Conservation (phyloP, 2,329 filamentous ascomycete species). For the Penicillium sp. region DNA sequence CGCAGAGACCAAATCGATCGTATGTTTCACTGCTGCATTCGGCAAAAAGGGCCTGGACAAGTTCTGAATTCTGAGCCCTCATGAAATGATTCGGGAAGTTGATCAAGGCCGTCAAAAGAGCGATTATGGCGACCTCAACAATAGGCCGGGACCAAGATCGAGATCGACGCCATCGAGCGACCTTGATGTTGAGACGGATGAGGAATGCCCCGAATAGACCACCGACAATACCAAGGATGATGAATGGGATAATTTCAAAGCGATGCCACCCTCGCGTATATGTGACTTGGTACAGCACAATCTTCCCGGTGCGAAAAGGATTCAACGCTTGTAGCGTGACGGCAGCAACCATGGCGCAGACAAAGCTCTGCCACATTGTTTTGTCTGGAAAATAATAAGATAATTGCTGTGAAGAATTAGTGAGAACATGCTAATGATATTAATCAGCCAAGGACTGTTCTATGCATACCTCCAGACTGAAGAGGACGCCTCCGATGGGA, state of each 20-base stretch:
- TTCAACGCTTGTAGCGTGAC: slow-evolving; percentile 91
- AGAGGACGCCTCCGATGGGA: slow-evolving; percentile 90
- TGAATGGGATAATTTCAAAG: slow-evolving; percentile 89
- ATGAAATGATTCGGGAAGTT: slow-evolving; percentile 98
- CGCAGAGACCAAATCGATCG: slow-evolving; percentile 88
- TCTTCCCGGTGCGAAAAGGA: slow-evolving; percentile 91
- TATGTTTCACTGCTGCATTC: slow-evolving; percentile 82
- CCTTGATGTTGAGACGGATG: slow-evolving; percentile 88
- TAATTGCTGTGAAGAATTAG: slow-evolving; percentile 63
- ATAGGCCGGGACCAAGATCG: slow-evolving; percentile 72
- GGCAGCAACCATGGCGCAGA: slow-evolving; percentile 98
- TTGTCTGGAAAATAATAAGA: slow-evolving; percentile 99
- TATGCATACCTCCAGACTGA: slow-evolving; percentile 81
- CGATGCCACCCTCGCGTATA: slow-evolving; percentile 91
- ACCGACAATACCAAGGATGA: slow-evolving; percentile 80
- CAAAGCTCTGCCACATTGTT: slow-evolving; percentile 99
- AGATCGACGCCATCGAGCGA: slow-evolving; percentile 78
- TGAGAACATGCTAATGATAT: not conserved
- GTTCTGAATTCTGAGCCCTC: slow-evolving; percentile 85
- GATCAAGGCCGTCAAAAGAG: slow-evolving; percentile 79
- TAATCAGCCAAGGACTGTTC: not conserved
- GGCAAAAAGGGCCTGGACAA: slow-evolving; percentile 88
- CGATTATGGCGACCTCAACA: slow-evolving; percentile 75
- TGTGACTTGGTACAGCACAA: slow-evolving; percentile 93
- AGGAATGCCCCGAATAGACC: slow-evolving; percentile 95